phyloP scores from a whole-genome alignment of 805 yeast species.

The Barnettozyma sucrosica region DNA sequence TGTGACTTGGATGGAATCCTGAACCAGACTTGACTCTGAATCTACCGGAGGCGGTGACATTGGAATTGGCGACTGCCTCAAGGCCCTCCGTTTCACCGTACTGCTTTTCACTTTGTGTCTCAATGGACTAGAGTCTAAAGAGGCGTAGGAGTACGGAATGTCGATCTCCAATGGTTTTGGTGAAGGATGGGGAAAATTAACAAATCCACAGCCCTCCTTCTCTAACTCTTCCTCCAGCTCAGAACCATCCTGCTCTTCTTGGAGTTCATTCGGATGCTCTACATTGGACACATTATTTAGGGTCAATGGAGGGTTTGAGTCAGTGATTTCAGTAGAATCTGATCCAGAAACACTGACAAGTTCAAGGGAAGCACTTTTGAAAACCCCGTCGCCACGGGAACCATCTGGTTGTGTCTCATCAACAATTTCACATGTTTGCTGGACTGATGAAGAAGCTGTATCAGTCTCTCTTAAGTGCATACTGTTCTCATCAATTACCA shows the following conservation, averaged over 20 bases:
- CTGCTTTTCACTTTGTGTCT: not conserved
- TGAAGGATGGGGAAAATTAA: constrained; percentile 1
- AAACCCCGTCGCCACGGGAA: not conserved
- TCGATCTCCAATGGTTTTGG: not conserved
- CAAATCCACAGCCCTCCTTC: not conserved
- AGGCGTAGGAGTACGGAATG: constrained; percentile 5
- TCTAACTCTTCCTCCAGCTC: not conserved
- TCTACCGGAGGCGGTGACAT: constrained; percentile 2
- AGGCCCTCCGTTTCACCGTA: not conserved
- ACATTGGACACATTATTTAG: not conserved
- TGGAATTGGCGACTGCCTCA: constrained; percentile 5
- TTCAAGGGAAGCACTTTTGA: constrained; percentile 5
- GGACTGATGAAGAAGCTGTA: not conserved
- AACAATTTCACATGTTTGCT: not conserved
- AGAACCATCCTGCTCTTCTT: not conserved
- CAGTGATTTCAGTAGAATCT: not conserved
- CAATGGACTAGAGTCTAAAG: constrained; percentile 7
- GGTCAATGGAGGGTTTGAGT: not conserved
- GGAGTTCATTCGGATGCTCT: not conserved
- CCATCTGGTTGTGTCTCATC: not conserved
- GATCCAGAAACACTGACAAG: not conserved
- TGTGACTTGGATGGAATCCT: constrained; percentile 4
- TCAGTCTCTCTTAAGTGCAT: not conserved
- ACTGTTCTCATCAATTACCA: not conserved
- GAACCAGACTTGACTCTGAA: not conserved